Base-by-base conservation (phyloP, 306 rosid genomes). In the Astragalus membranaceus region DNA sequence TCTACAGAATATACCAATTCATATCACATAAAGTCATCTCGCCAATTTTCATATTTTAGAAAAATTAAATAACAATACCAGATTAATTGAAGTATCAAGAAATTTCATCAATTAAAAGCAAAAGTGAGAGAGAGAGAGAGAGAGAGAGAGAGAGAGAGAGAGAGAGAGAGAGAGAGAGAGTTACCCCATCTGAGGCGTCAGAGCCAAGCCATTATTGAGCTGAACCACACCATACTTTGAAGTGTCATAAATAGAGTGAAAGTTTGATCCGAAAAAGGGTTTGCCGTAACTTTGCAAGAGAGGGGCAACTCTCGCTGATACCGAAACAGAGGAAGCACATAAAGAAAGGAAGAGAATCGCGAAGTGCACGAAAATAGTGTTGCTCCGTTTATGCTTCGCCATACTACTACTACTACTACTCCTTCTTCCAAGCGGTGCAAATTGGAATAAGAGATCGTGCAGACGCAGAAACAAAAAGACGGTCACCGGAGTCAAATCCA, bases 171-270 rank as follows among this genome's bases (percentile, higher is more conserved):
- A 72, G 72, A 50, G 46, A 52, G 29, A 46, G 32, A 72, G 79
- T 13, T 75, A 94, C 99, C 99, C 99, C 97, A 94, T 94, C 62
- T 85, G 99, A 83, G 99, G 99, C 55, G 95, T 91, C 47, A 5
- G 74, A 70, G 92, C 97, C 95, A 94, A 81, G 7, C 99, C 99
- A 65, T 94, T 94, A 64, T 63, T 51, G 16, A 94, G 89, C 14
- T 94, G 90, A 17, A 84, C 33, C 43, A 76, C 10, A 5, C 99
- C 99, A 60, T 91, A 94, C 43, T 80, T 88, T 7, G 99, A 94
- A 79, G 95, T 85, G 75, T 91, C 96, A 29, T 77, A 91, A 61
- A 91, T 69, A 33, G 84, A 51, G 62, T 76, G 70, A 33, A 88
- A 85, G 11, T 75, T 64, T 7, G 94, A 78, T 72, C 65, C 39